Percentiles rank a stretch among this genome's conserved stretches.
phyloP scores from a whole-genome alignment of 805 yeast genomes.

The Saturnispora zaruensis region DNA sequence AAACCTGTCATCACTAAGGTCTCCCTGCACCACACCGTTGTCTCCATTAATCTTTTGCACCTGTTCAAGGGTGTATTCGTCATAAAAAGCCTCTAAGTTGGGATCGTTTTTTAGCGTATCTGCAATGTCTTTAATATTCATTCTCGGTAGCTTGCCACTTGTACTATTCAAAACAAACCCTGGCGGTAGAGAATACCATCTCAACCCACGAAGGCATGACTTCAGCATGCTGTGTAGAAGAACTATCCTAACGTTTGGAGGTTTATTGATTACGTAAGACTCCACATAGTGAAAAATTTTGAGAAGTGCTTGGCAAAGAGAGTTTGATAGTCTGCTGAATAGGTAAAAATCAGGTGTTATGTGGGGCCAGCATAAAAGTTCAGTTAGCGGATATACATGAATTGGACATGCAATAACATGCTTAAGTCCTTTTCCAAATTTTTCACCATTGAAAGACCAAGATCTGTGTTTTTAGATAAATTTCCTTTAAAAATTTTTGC shows the following conservation, averaged over 20 bases:
- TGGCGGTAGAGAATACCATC: background rate
- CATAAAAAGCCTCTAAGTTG: slow-evolving; percentile 24
- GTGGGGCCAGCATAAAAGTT: too few relatives aligned
- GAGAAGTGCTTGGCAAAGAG: background rate
- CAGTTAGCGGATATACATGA: too few relatives aligned
- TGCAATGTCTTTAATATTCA: slow-evolving; percentile 9
- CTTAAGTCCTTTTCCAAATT: too few relatives aligned
- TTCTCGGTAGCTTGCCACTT: background rate
- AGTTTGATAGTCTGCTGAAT: background rate
- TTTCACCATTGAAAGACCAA: too few relatives aligned
- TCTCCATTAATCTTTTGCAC: background rate
- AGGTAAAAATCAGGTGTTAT: too few relatives aligned
- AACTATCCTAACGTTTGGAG: background rate
- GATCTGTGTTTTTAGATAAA: too few relatives aligned
- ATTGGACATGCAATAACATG: too few relatives aligned
- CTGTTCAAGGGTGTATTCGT: slow-evolving; percentile 4
- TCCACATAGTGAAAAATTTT: background rate
- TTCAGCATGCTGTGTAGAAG: background rate
- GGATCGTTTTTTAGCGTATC: slow-evolving; percentile 24
- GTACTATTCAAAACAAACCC: background rate
- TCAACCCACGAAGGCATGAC: background rate
- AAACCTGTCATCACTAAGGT: slow-evolving; percentile 5
- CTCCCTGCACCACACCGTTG: background rate
- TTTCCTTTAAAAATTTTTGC: too few relatives aligned
- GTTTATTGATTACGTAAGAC: background rate